Base-by-base conservation (phyloP, 2,329 filamentous ascomycete species). In the Leptosphaerulina australis region DNA sequence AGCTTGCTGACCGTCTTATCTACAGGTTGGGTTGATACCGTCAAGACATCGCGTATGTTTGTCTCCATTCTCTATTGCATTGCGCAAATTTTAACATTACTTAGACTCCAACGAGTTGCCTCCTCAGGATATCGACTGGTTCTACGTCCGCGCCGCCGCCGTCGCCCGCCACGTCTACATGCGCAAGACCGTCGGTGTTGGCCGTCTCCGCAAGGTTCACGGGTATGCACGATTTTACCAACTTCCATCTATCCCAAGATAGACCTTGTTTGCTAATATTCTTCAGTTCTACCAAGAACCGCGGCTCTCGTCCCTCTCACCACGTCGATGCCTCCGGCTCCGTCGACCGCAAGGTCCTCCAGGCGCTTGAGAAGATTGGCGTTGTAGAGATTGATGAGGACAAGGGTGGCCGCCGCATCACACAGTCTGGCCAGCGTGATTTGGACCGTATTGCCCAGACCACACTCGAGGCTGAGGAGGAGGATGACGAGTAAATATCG, bases 121-220 rank as follows among this genome's bases (percentile, higher is more conserved):
- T 74, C 94, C 93, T 74, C 92, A 97, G 86, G 88, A 92, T 79
- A 90, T 92, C 76, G 94, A 99, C 86, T 99, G 94, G 94, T 87
- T 84, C 82, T 88, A 88, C 81, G 77, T 87, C 77, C 92, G 94
- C 76, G 92, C 93, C 72, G 94, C 94, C 71, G 87, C 93, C 66
- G 88, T 99, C 76, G 94, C 94, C 74, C 91, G 92, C 76, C 93
- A 97, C 85, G 88, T 99, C 84, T 99, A 99, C 86, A 85, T 99
- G 79, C 90, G 94, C 83, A 99, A 99, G 86, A 97, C 92, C 61
- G 92, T 99, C 76, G 94, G 94, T 85, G 91, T 99, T 69, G 94
- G 94, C 81, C 91, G 94, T 76, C 87, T 99, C 71, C 89, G 93
- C 79, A 96, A 96, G 84, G 89, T 88, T 64, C 94, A 99, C 86